Conservation (phyloP, 371 early-diverging fungal species). For the Mucor sp. region DNA sequence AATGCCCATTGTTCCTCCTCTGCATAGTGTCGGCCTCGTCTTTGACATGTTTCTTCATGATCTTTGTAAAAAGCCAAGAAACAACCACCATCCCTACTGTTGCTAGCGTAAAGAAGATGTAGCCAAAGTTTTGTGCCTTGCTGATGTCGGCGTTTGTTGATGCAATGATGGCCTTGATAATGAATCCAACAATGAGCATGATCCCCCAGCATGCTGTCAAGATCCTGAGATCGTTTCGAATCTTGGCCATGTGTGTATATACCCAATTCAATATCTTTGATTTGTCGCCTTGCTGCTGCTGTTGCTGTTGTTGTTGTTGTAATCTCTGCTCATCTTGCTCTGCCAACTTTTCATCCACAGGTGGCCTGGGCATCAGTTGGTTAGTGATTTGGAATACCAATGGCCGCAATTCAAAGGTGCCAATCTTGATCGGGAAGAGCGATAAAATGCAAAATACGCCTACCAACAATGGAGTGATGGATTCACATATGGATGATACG, state of each 20-base stretch:
- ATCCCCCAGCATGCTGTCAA: slow-evolving; percentile 48
- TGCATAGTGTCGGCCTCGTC: slow-evolving; percentile 17
- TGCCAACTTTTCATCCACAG: slow-evolving; percentile 21
- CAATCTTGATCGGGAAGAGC: slow-evolving; percentile 38
- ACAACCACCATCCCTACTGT: slow-evolving; percentile 26
- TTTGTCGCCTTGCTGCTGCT: slow-evolving; percentile 2
- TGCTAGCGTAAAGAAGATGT: slow-evolving; percentile 35
- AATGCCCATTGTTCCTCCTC: neutral
- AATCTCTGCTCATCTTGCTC: slow-evolving; percentile 21
- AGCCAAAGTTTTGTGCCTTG: slow-evolving; percentile 30
- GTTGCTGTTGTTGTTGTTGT: neutral
- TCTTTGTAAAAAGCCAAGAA: slow-evolving; percentile 37
- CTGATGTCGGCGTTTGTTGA: slow-evolving; percentile 30
- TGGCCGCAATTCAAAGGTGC: slow-evolving; percentile 37
- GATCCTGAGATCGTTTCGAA: slow-evolving; percentile 41
- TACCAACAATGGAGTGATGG: slow-evolving; percentile 35
- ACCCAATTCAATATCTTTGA: slow-evolving; percentile 12
- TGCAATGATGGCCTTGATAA: slow-evolving; percentile 40
- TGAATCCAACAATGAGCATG: slow-evolving; percentile 35
- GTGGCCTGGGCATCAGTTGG: slow-evolving; percentile 47
- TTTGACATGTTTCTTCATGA: slow-evolving; percentile 30
- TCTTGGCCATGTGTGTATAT: slow-evolving; percentile 33
- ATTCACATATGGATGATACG: slow-evolving; percentile 37
- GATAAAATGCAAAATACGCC: slow-evolving; percentile 42
- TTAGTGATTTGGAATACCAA: slow-evolving; percentile 40